These are phyloP conservation scores for Evernia prunastri DNA, from an alignment of 495 filamentous ascomycete species.

Conservation along the genomic window DNA sequence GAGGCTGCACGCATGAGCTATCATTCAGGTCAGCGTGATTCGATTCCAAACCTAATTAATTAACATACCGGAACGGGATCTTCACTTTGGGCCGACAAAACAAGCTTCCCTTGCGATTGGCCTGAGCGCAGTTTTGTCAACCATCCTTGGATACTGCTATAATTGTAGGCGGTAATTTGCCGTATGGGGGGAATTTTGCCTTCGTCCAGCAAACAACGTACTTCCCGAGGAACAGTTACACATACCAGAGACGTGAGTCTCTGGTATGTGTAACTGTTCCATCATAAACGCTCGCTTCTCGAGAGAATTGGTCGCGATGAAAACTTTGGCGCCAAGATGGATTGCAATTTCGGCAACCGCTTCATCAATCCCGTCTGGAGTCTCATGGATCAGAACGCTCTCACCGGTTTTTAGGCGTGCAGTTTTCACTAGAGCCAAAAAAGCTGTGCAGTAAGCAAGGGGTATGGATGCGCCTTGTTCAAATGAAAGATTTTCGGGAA, in stretches of 20 bases:
- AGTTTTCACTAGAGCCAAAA: conserved; percentile 31
- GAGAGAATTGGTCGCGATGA: conserved; percentile 36
- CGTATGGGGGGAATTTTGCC: conserved; percentile 11
- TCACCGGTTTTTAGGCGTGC: conserved; percentile 32
- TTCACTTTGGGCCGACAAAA: conserved; percentile 20
- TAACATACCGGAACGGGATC: conserved; percentile 30
- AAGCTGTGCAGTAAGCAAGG: conserved; percentile 30
- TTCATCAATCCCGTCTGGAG: conserved; percentile 31
- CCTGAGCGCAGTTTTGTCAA: conserved; percentile 45
- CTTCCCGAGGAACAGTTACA: too few relatives aligned
- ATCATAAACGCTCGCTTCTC: conserved; percentile 37
- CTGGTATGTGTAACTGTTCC: conserved; percentile 29
- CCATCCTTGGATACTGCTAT: conserved; percentile 32
- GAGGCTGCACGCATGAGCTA: conserved; percentile 1
- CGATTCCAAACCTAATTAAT: conserved; percentile 34
- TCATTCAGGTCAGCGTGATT: conserved; percentile 30
- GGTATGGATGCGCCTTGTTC: conserved; percentile 31
- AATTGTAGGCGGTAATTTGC: conserved; percentile 16
- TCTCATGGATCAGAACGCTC: conserved; percentile 38
- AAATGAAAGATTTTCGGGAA: conserved; percentile 29
- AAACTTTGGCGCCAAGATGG: conserved; percentile 32
- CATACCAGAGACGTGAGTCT: conserved; percentile 29
- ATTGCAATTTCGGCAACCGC: conserved; percentile 21
- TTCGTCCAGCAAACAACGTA: conserved; percentile 5
- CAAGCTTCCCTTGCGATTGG: conserved; percentile 31